phyloP scores from a whole-genome alignment of 192 early-diverging fungal species.

The Glomus cerebriforme region DNA sequence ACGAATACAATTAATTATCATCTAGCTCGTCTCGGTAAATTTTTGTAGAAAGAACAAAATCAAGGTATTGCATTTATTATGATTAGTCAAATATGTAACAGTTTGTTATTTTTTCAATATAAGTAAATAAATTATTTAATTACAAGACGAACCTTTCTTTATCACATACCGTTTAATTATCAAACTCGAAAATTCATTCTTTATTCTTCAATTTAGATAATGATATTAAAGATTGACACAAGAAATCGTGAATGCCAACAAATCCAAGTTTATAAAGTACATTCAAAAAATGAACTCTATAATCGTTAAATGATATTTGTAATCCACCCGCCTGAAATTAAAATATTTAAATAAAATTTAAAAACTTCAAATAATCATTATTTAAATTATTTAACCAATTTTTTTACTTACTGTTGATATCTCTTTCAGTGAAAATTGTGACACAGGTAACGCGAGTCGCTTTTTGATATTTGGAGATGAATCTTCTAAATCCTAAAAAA shows the following conservation, averaged over 20 bases:
- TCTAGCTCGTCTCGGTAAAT: conserved; percentile 17
- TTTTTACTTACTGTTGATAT: not conserved
- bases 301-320: conserved; percentile 12
- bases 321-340: conserved; percentile 8
- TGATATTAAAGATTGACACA: conserved; percentile 14
- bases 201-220: conserved; percentile 17
- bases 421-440: conserved; percentile 5
- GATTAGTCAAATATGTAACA: too few relatives aligned
- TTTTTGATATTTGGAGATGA: conserved; percentile 1
- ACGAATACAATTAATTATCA: conserved; percentile 30
- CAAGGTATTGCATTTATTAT: too few relatives aligned
- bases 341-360: not conserved
- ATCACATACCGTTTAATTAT: too few relatives aligned
- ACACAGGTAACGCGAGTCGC: not conserved
- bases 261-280: not conserved
- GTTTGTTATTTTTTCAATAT: too few relatives aligned
- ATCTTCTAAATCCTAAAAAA: not conserved
- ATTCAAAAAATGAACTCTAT: conserved; percentile 16
- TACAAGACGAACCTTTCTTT: too few relatives aligned
- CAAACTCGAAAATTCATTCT: not conserved
- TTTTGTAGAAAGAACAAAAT: not conserved
- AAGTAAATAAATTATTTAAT: too few relatives aligned
- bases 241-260: conserved; percentile 8
- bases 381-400: not conserved
- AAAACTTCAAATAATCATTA: too few relatives aligned